phyloP scores from a whole-genome alignment of 345 rosid genomes.

The Boechera divaricarpa region DNA sequence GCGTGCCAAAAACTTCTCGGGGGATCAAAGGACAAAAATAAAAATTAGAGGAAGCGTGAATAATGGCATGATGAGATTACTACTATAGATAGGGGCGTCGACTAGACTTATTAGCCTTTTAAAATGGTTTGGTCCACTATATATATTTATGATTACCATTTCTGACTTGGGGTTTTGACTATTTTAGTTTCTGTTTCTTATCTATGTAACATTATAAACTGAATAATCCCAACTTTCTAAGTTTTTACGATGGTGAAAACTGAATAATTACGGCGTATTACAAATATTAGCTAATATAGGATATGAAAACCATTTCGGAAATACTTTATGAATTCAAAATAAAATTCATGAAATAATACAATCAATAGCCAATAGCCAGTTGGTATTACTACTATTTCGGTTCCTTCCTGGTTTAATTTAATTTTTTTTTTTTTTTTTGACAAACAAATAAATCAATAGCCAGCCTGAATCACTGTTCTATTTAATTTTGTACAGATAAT shows the following conservation, averaged over 20 bases:
- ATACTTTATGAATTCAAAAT: too few species aligned
- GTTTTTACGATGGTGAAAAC: too few species aligned
- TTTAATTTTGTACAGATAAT: too few species aligned
- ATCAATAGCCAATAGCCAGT: background rate
- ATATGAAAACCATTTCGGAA: background rate
- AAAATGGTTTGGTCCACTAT: slow-evolving; percentile 5
- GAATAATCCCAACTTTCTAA: too few species aligned
- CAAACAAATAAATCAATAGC: too few species aligned
- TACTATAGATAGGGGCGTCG: background rate
- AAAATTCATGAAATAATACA: background rate
- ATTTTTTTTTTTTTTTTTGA: too few species aligned
- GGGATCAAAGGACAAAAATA: background rate
- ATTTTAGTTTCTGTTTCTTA: background rate
- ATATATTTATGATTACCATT: background rate
- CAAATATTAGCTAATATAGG: background rate
- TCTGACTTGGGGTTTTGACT: background rate
- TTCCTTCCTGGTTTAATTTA: too few species aligned
- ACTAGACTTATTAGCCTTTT: background rate
- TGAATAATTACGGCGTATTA: too few species aligned
- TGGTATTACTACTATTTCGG: too few species aligned
- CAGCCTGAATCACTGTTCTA: too few species aligned
- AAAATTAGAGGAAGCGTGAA: slow-evolving; percentile 27
- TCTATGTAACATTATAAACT: too few species aligned
- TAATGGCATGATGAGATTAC: slow-evolving; percentile 25
- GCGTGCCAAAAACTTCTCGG: slow-evolving; percentile 43